These are phyloP conservation scores for Acidomyces sp. DNA, from an alignment of 495 filamentous ascomycete species.

Conservation along the genomic window DNA sequence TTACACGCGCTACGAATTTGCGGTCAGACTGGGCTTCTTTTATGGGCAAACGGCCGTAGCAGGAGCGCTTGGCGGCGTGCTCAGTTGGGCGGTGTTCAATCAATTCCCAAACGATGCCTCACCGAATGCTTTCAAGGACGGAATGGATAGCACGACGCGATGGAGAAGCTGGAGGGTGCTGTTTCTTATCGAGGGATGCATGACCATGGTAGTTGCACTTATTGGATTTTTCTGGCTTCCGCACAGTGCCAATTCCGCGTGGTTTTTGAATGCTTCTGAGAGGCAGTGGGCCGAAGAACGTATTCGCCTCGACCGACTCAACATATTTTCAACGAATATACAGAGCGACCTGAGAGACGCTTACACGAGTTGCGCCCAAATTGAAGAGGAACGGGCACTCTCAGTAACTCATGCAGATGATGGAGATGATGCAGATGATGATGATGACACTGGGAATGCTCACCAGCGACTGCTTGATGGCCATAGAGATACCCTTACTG, in stretches of 20 bases:
- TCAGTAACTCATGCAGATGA: background rate
- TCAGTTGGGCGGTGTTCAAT: constrained; percentile 33
- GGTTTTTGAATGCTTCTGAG: constrained; percentile 40
- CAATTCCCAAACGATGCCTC: constrained; percentile 15
- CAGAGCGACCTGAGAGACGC: constrained; percentile 1
- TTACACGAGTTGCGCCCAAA: background rate
- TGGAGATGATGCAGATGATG: constrained; percentile 12
- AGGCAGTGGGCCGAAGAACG: constrained; percentile 32
- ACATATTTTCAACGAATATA: background rate
- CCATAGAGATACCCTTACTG: background rate
- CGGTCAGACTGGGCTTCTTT: constrained; percentile 39
- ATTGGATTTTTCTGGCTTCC: constrained; percentile 40
- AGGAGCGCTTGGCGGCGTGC: constrained; percentile 41
- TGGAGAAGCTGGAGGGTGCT: constrained; percentile 42
- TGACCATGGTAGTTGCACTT: constrained; percentile 37
- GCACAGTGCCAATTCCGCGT: constrained; percentile 36
- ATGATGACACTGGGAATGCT: constrained; percentile 16
- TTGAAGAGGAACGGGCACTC: too few relatives aligned
- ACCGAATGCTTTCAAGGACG: background rate
- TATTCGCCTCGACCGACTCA: constrained; percentile 22
- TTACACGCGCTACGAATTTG: constrained; percentile 44
- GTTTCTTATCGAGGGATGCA: constrained; percentile 42
- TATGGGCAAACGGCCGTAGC: constrained; percentile 46
- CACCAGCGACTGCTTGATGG: constrained; percentile 15
- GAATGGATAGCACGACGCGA: constrained; percentile 1